These are phyloP conservation scores for Trichoderma simmonsii DNA, from an alignment of 2,329 filamentous ascomycete species.

Conservation along the genomic window DNA sequence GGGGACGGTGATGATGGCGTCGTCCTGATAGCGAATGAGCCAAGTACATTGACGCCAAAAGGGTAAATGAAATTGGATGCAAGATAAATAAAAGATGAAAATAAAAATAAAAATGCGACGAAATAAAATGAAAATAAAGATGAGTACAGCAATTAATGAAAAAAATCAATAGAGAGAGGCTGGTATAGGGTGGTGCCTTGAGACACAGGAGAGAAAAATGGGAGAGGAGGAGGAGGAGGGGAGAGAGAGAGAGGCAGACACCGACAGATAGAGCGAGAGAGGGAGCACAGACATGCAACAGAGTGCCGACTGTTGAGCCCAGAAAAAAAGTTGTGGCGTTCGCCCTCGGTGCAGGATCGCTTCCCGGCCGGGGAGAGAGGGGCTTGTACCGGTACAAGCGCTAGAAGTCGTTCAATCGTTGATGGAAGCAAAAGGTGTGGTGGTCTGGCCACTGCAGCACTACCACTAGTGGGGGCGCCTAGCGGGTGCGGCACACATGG, in stretches of 20 bases:
- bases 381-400: conserved; percentile 10
- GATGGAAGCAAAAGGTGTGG: conserved; percentile 4
- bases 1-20: background rate
- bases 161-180: background rate
- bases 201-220: background rate
- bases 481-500: background rate
- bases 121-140: background rate
- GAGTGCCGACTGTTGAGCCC: background rate
- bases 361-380: conserved; percentile 15
- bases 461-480: background rate
- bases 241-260: background rate
- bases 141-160: background rate
- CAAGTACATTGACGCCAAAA: too few relatives aligned
- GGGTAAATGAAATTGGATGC: background rate
- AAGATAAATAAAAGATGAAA: too few relatives aligned
- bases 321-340: background rate
- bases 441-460: background rate
- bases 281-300: background rate
- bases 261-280: background rate
- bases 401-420: background rate
- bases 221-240: background rate
- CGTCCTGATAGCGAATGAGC: background rate
- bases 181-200: background rate
- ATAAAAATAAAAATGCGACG: background rate
- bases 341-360: conserved; percentile 8